These are phyloP conservation scores for Podospora pseudopauciseta DNA, from an alignment of 495 filamentous ascomycete genomes.

Conservation along the genomic window DNA sequence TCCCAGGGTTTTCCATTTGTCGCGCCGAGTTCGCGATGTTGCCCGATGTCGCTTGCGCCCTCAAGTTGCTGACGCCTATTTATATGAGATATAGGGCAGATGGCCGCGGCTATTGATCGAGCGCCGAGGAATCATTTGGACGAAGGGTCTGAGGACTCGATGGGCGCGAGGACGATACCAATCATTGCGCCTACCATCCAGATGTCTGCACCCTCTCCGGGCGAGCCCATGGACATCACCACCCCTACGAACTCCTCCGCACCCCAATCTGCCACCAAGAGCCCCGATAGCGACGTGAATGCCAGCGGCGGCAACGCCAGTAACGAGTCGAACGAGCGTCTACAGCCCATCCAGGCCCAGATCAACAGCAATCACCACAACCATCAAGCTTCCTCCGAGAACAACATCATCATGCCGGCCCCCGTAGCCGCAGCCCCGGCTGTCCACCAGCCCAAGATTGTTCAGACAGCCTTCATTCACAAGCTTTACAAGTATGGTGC, in stretches of 20 bases:
- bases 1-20: conserved; percentile 5
- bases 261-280: conserved; percentile 41
- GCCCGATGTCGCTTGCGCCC: not conserved
- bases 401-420: conserved; percentile 42
- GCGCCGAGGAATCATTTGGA: conserved; percentile 39
- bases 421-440: conserved; percentile 70
- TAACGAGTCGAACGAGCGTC: conserved; percentile 12
- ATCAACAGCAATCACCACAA: conserved; percentile 15
- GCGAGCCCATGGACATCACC: conserved; percentile 52
- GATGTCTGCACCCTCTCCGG: conserved; percentile 48
- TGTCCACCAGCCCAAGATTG: conserved; percentile 92
- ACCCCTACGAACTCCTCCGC: conserved; percentile 45
- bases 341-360: conserved; percentile 26
- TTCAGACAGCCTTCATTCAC: conserved; percentile 99
- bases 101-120: conserved; percentile 49
- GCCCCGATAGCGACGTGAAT: conserved; percentile 44
- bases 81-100: conserved; percentile 37
- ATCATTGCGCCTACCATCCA: conserved; percentile 49
- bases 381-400: conserved; percentile 12
- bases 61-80: conserved; percentile 19
- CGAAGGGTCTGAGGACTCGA: conserved; percentile 38
- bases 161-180: conserved; percentile 46
- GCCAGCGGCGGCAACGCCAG: conserved; percentile 20
- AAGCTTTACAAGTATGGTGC: conserved; percentile 90
- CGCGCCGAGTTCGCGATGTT: conserved; percentile 17